Base-by-base conservation (phyloP, 2,329 filamentous ascomycete genomes). In the Paecilomyces sp. region DNA sequence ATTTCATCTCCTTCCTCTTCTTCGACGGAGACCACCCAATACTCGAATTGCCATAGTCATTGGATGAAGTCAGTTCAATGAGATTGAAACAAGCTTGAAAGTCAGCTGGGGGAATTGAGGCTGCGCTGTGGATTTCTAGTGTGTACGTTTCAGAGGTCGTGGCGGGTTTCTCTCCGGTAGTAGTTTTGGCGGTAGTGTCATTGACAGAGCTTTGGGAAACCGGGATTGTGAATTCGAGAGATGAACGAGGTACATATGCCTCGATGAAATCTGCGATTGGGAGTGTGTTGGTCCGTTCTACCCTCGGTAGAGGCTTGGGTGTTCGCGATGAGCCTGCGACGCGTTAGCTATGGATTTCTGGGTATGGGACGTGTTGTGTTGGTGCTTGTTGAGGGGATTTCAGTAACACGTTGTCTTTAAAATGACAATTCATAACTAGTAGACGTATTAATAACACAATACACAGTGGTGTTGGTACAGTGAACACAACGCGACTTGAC, bases 1-100 rank as follows among this genome's bases (percentile, higher is more conserved):
- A 72, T 41, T 71, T 71, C 85, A 88, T 87, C 72, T 88, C 85
- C 36, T 74, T 74, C 31, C 70, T 70, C 71, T 87, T 88, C 36
- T 78, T 77, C 2, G 67, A 65, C 0, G 77, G 74, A 4, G 82
- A 79, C 85, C 85, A 88, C 57, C 84, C 83, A 1, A 74, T 70
- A 30, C 73, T 76, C 3, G 83, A 85, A 3, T 70, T 67, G 18
- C 76, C 73, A 70, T 87, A 87, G 59, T 80, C 79, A 4, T 73
- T 66, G 11, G 74, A 70, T n/a, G 83, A 85, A 0, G 84, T 87
- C 2, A 70, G 65, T 62, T 82, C 75, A 56, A 88, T 76, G 6
- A 88, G 76, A 3, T 73, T 64, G 60, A 85, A 78, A 67, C 83
- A 86, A 24, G 74, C 70, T n/a, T 78, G 69, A 33, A 85, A 69